phyloP scores from a whole-genome alignment of 768 basidiomycete genomes.

The Amanita rimosa region DNA sequence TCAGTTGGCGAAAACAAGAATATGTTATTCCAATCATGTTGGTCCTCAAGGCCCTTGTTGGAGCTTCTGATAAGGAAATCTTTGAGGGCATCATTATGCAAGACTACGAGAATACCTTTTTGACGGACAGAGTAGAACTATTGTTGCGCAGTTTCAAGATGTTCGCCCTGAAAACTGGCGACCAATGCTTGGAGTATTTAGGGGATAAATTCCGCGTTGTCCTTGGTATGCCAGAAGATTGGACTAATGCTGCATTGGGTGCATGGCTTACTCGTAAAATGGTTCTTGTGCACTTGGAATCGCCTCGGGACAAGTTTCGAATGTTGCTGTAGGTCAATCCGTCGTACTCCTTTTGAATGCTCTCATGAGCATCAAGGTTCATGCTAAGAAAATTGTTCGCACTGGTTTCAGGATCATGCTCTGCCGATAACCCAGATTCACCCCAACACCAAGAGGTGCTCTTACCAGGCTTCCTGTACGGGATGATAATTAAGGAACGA shows the following conservation, averaged over 20 bases:
- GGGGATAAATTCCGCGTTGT: constrained; percentile 96
- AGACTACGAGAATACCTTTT: constrained; percentile 93
- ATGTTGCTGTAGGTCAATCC: constrained; percentile 69
- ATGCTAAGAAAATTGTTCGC: constrained; percentile 96
- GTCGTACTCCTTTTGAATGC: neutral
- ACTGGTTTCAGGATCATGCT: constrained; percentile 81
- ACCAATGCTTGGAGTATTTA: constrained; percentile 88
- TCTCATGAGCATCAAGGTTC: constrained; percentile 42
- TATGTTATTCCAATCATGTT: constrained; percentile 98
- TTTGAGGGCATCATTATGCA: constrained; percentile 96
- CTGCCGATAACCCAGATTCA: constrained; percentile 95
- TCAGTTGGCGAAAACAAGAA: constrained; percentile 96
- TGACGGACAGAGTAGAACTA: constrained; percentile 94
- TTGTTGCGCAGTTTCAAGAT: constrained; percentile 91
- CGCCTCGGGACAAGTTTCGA: constrained; percentile 86
- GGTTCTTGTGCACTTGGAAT: constrained; percentile 81
- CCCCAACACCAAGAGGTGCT: constrained; percentile 98
- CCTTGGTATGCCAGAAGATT: constrained; percentile 84
- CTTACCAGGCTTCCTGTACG: constrained; percentile 84
- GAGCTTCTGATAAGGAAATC: constrained; percentile 90
- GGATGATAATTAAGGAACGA: constrained; percentile 97
- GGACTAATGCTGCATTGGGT: constrained; percentile 76
- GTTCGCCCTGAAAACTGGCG: constrained; percentile 77
- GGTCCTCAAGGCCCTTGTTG: constrained; percentile 84
- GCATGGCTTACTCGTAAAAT: constrained; percentile 75